A percentile compares a stretch with the other conserved stretches of the same genome.
Conservation (phyloP, 495 filamentous ascomycete species). For the Lepraria neglecta region DNA sequence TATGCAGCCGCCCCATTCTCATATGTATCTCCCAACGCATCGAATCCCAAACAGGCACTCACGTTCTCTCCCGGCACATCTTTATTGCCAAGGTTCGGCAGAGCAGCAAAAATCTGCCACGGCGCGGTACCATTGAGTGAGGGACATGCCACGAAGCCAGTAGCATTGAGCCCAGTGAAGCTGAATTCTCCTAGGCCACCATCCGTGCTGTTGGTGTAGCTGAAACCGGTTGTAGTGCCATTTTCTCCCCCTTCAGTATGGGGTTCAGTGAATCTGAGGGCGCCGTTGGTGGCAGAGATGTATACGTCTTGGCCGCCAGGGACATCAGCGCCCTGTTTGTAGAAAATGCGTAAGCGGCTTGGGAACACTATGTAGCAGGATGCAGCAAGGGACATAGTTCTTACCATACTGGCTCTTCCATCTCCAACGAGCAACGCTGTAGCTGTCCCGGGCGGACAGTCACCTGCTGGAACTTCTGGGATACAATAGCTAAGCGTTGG, state of each 20-base stretch:
- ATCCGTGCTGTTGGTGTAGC: not conserved
- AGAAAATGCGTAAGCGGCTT: not conserved
- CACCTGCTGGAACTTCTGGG: not conserved
- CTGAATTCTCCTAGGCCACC: not conserved
- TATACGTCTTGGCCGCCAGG: conserved; percentile 16
- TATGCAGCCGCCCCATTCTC: not conserved
- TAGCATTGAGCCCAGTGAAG: not conserved
- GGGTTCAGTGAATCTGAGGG: conserved; percentile 10
- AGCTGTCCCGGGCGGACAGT: not conserved
- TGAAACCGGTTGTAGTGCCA: conserved; percentile 7
- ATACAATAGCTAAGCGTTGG: not conserved
- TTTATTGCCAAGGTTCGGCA: not conserved
- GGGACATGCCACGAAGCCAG: conserved; percentile 13
- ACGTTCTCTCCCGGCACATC: conserved; percentile 10
- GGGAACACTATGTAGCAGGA: not conserved
- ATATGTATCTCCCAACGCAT: conserved; percentile 1
- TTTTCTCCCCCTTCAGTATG: conserved; percentile 4
- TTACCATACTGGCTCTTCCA: not conserved
- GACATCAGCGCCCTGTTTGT: not conserved
- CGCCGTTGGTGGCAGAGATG: conserved; percentile 10
- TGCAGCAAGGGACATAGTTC: not conserved
- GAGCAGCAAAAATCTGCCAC: conserved; percentile 10
- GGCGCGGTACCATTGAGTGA: not conserved
- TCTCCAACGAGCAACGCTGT: not conserved
- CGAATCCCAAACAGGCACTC: conserved; percentile 8